These are phyloP conservation scores for Oryza longistaminata DNA, from an alignment of 176 grass and related monocot genomes.

Conservation along the genomic window DNA sequence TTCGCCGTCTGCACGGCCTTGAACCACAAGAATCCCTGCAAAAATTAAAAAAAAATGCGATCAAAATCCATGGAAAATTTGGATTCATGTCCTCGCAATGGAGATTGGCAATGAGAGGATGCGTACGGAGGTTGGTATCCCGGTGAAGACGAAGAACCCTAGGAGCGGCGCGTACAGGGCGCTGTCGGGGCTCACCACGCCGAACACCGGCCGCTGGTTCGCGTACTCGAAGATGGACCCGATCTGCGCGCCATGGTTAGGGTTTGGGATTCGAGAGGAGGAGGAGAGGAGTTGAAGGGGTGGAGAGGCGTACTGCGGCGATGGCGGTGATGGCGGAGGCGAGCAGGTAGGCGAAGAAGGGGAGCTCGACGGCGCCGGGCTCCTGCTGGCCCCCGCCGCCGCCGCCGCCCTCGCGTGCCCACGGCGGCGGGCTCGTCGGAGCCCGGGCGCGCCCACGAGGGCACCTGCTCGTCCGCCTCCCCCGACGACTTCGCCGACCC, in stretches of 20 bases:
- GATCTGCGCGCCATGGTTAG: conserved; percentile 46
- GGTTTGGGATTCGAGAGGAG: not conserved
- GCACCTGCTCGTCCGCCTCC: conserved; percentile 67
- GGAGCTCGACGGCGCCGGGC: conserved; percentile 41
- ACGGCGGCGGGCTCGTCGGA: conserved; percentile 84
- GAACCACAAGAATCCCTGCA: conserved; percentile 83
- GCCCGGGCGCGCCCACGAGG: conserved; percentile 73
- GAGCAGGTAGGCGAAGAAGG: conserved; percentile 78
- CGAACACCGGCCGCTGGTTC: conserved; percentile 82
- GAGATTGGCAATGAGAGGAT: not conserved
- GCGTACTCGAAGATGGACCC: conserved; percentile 94
- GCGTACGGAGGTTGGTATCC: conserved; percentile 87
- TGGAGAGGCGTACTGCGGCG: conserved; percentile 57
- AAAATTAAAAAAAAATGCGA: not conserved
- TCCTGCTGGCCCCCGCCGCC: conserved; percentile 13
- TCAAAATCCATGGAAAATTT: not conserved
- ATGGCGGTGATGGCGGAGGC: conserved; percentile 85
- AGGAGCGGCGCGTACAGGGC: conserved; percentile 80
- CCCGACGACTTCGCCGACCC: conserved; percentile 58
- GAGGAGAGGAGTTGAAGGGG: accelerated
- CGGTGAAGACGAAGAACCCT: conserved; percentile 94
- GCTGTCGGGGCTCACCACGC: conserved; percentile 71
- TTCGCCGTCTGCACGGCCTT: conserved; percentile 86
- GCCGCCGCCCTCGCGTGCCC: conserved; percentile 54
- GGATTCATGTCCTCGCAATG: not conserved